Evolutionary conservation across 495 filamentous ascomycete genomes (phyloP), one percentile per base, ranked within the genome.

Genomic region (Podospora pseudocomata): DNA sequence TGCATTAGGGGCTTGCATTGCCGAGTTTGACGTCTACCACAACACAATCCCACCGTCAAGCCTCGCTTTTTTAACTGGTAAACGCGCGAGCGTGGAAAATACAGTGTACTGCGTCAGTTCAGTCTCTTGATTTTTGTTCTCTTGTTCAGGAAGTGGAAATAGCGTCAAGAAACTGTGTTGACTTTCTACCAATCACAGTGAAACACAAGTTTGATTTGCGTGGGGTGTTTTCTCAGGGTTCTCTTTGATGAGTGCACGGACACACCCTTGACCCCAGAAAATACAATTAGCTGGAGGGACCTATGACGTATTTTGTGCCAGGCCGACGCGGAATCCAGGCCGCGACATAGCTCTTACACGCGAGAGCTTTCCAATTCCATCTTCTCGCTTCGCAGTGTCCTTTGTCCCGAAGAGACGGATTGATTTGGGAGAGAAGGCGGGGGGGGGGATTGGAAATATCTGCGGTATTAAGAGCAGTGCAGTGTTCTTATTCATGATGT

Each of bases 1-100:
- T 58, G 55, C 55, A 58, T 58, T 58, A 58, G 55, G 55, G 55
- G 39, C 39, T 49, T 49, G 39, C 39, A 49, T 49, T 49, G 39
- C 39, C 39, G 39, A 49, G 39, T 49, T 49, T 49, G 39, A 49
- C 39, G 13, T 49, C 39, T 13, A 49, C 39, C 9, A 49, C 39
- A 49, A 32, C 7, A 49, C 13, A 49, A 13, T 49, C 39, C 39
- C 9, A 49, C 30, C 30, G 30, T 32, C 30, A 49, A 49, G 39
- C 39, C 39, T 49, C 39, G 15, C 13, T 49, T 49, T 49, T 49
- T 49, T 13, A 11, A 49, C 39, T 49, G 39, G 39, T 3, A 49
- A 49, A 49, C 39, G 39, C 39, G 39, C 39, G 15, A 49, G 9
- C 39, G 7, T 49, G 39, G 5, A 49, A 49, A 49, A 49, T 16